A percentile compares a stretch with the other conserved stretches of the same genome.
Evolutionary conservation across 345 rosid species (phyloP).

Genomic region (Hibiscus tridactylites): DNA sequence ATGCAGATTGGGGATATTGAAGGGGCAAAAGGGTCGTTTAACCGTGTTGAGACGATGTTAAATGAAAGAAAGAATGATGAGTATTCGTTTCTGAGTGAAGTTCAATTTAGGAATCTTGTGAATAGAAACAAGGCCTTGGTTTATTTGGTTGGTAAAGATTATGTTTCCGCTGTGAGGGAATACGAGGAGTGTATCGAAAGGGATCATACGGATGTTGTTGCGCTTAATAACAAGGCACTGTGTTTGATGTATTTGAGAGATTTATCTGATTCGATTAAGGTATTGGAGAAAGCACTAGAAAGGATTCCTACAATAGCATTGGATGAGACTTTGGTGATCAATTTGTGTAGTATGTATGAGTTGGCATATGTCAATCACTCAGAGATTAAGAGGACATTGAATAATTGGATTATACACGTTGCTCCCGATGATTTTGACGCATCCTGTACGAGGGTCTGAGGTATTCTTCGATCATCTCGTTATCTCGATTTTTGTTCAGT

Average conservation of each 20-base stretch:
- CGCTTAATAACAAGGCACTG: constrained; percentile 73
- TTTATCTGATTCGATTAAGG: constrained; percentile 77
- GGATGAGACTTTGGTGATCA: constrained; percentile 85
- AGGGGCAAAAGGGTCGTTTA: constrained; percentile 61
- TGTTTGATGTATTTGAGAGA: constrained; percentile 95
- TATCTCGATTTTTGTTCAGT: background rate
- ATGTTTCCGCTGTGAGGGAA: constrained; percentile 81
- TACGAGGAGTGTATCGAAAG: constrained; percentile 90
- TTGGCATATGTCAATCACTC: constrained; percentile 89
- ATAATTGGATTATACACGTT: constrained; percentile 76
- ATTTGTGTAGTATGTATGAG: constrained; percentile 97
- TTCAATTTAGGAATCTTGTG: constrained; percentile 42
- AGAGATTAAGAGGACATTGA: constrained; percentile 70
- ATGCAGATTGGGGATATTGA: constrained; percentile 88
- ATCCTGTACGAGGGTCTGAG: constrained; percentile 74
- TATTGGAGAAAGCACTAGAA: constrained; percentile 77
- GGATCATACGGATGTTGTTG: constrained; percentile 61
- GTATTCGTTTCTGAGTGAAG: no score
- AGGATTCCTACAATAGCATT: constrained; percentile 77
- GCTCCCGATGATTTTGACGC: constrained; percentile 97
- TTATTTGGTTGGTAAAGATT: constrained; percentile 83
- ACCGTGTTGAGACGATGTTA: constrained; percentile 42
- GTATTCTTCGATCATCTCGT: constrained; percentile 4
- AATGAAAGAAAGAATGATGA: constrained; percentile 9
- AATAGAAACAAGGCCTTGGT: constrained; percentile 79